Evolutionary conservation across 2,329 filamentous ascomycete genomes (phyloP), one percentile per base, ranked within the genome.

Genomic region (Davidsoniella eucalypti): DNA sequence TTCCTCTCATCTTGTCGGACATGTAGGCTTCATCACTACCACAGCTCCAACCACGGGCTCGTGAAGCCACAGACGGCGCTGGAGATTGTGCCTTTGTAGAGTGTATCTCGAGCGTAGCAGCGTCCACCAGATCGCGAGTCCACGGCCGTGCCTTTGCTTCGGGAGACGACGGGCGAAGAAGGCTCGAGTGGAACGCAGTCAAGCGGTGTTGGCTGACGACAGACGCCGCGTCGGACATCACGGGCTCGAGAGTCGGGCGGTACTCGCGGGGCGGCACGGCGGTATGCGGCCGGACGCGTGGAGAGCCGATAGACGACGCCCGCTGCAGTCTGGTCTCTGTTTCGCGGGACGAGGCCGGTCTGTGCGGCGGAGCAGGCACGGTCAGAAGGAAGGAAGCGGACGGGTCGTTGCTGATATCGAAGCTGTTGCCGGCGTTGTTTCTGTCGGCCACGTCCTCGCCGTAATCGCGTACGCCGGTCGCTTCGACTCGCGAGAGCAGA

Each of bases 361-460:
- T 47, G 6, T 21, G 23, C 10, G n/a, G 18, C 16, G 18, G 18
- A 3, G 23, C 42, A 18, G 50, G 45, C 5, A 49, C 29, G 12
- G 46, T 38, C 2, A 49, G 29, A 10, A 48, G 41, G 10, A 49
- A 49, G 5, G 44, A 39, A 7, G 39, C 36, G 5, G 45, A 36
- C 21, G 18, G 39, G 5, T 44, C 41, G 10, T 5, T 17, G n/a
- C 39, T 44, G n/a, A 52, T 52, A 10, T 44, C 40, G 25, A 53
- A 50, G 38, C 43, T 53, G 37, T 65, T 70, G 21, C 64, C 59
- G 3, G 59, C 61, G 43, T 76, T 64, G 54, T 82, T 82, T 33
- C 78, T 67, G 55, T 80, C 75, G 1, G 76, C 77, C 1, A 81
- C 75, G 58, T 80, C 77, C 58, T 82, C 79, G n/a, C 72, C 77